Percentiles rank a stretch among this genome's conserved stretches.
phyloP scores from a whole-genome alignment of 2,329 filamentous ascomycete species.

The Botrytis squamosa region DNA sequence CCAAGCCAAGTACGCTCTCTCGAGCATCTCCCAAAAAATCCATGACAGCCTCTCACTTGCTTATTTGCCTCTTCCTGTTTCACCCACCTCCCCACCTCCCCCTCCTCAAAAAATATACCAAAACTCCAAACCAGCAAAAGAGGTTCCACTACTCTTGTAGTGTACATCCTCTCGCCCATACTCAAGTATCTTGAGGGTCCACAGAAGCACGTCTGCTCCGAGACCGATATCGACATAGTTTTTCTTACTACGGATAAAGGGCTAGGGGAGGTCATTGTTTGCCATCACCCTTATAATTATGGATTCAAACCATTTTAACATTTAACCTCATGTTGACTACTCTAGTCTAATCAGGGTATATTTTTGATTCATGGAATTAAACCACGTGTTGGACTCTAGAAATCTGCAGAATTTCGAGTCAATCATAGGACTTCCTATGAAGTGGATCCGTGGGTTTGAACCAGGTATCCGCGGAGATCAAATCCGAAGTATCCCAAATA shows the following conservation, averaged over 20 bases:
- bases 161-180: neutral
- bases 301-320: neutral
- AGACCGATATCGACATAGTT: neutral
- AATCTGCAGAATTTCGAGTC: neutral
- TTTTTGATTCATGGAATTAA: neutral
- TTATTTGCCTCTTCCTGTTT: neutral
- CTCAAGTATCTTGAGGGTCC: neutral
- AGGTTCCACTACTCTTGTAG: neutral
- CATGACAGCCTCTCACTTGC: neutral
- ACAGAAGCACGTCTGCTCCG: neutral
- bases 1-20: fast-evolving
- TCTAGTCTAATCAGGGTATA: neutral
- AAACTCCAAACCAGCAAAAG: neutral
- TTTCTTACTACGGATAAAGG: neutral
- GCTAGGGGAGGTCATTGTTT: neutral
- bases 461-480: neutral
- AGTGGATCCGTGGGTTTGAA: neutral
- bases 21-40: no score
- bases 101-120: neutral
- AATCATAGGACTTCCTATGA: neutral
- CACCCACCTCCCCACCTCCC: neutral
- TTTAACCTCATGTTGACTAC: neutral
- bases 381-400: neutral
- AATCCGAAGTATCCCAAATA: neutral
- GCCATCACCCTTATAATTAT: neutral